Percentiles rank a stretch among this genome's conserved stretches.
phyloP scores from a whole-genome alignment of 768 basidiomycete species.

The Pleurotus pulmonarius region DNA sequence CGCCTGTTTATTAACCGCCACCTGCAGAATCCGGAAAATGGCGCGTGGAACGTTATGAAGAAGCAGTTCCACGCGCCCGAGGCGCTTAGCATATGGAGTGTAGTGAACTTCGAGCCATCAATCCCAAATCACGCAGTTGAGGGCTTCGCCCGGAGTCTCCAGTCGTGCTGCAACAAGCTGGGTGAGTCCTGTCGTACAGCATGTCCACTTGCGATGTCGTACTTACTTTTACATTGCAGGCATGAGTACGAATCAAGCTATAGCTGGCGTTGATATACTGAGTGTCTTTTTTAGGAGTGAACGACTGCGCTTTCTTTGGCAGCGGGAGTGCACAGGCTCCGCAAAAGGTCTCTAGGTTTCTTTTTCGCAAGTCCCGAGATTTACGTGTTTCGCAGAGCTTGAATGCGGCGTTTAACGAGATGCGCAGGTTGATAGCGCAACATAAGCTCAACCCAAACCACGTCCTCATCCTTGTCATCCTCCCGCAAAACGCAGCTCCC shows the following conservation, averaged over 20 bases:
- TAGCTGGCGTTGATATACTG: too few species aligned
- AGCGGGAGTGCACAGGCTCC: not conserved
- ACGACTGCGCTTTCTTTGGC: not conserved
- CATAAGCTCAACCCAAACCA: not conserved
- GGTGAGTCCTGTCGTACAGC: conserved; percentile 5
- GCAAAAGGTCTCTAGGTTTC: not conserved
- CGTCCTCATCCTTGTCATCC: conserved; percentile 40
- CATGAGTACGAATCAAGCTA: conserved; percentile 12
- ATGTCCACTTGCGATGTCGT: too few species aligned
- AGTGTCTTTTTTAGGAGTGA: not conserved
- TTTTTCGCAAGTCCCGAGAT: not conserved
- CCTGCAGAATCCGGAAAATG: conserved; percentile 20
- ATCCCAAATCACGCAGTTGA: not conserved
- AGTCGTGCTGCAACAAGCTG: conserved; percentile 4
- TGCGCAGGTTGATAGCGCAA: not conserved
- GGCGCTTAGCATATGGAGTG: conserved; percentile 16
- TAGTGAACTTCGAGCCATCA: conserved; percentile 11
- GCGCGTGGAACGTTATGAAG: conserved; percentile 24
- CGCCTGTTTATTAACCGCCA: not conserved
- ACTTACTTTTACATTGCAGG: conserved; percentile 1
- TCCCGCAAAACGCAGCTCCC: conserved; percentile 45
- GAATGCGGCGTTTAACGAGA: not conserved
- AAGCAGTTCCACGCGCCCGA: conserved; percentile 14
- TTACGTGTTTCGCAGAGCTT: not conserved
- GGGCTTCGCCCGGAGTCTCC: not conserved